Conservation (phyloP, 23 red algal species). For the Cyanidiococcus yangmingshanensis region DNA sequence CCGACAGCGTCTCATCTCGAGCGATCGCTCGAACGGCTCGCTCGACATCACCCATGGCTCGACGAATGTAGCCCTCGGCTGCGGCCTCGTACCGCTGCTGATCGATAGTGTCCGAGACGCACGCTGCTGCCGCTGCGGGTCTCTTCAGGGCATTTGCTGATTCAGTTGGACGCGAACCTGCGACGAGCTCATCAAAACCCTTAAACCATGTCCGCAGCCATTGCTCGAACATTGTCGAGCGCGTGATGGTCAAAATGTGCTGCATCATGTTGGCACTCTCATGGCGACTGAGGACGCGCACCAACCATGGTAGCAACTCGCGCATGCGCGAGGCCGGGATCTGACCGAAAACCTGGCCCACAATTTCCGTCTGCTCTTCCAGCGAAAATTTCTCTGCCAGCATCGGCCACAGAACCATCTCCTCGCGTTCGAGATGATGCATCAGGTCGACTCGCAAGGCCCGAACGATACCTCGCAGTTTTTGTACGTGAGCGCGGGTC, state of each 20-base stretch:
- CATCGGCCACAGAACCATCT: constrained; percentile 70
- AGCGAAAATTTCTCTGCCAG: constrained; percentile 61
- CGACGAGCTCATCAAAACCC: constrained; percentile 4
- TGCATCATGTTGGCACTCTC: constrained; percentile 77
- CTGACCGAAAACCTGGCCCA: constrained; percentile 55
- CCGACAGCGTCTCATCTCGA: constrained; percentile 48
- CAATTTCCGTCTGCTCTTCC: constrained; percentile 79
- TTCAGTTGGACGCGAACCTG: background rate
- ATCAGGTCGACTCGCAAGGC: constrained; percentile 77
- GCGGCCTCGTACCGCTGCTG: background rate
- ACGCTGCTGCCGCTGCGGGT: background rate
- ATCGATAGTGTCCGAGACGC: background rate
- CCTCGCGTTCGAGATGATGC: constrained; percentile 70
- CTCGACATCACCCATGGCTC: constrained; percentile 74
- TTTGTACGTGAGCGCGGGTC: constrained; percentile 35
- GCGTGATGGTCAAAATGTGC: constrained; percentile 75
- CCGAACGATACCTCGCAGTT: constrained; percentile 36
- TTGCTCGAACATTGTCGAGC: constrained; percentile 92
- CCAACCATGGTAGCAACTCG: constrained; percentile 91
- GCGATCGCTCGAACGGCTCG: constrained; percentile 72
- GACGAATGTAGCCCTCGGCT: constrained; percentile 28
- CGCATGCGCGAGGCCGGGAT: constrained; percentile 62
- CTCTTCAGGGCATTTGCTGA: background rate
- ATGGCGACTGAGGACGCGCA: constrained; percentile 47
- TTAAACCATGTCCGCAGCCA: constrained; percentile 91